Conservation (phyloP, 2,329 filamentous ascomycete species). For the Emergomyces orientalis region DNA sequence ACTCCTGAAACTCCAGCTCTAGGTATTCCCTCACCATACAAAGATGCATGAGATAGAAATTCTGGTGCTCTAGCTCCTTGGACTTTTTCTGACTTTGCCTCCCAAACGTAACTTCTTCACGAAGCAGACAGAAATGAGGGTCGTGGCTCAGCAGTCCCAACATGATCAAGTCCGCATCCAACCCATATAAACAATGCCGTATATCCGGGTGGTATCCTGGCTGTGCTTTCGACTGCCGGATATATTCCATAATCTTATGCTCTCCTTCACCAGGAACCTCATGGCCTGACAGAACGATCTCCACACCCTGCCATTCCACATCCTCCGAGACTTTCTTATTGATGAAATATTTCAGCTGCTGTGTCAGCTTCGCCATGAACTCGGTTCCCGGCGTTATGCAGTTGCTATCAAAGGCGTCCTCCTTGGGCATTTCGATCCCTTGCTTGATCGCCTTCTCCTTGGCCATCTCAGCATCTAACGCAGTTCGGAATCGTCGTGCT, state of each 20-base stretch:
- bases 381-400: conserved; percentile 94
- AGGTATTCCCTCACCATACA: conserved; percentile 97
- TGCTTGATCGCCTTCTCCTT: conserved; percentile 86
- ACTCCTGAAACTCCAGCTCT: conserved; percentile 90
- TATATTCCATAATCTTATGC: conserved; percentile 99
- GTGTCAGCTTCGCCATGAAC: conserved; percentile 94
- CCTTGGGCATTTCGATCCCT: conserved; percentile 86
- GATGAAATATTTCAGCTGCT: conserved; percentile 95
- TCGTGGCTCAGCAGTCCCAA: conserved; percentile 93
- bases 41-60: conserved; percentile 94
- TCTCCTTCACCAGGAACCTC: conserved; percentile 97
- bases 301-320: conserved; percentile 91
- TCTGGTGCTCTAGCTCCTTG: conserved; percentile 96
- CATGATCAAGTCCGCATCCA: conserved; percentile 98
- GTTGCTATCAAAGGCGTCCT: conserved; percentile 96
- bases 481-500: conserved; percentile 86
- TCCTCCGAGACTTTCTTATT: conserved; percentile 98
- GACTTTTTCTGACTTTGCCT: conserved; percentile 78
- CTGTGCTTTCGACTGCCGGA: conserved; percentile 92
- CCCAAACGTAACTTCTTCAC: conserved; percentile 97
- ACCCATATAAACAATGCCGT: conserved; percentile 90
- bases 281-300: conserved; percentile 92
- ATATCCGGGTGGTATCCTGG: conserved; percentile 86
- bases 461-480: conserved; percentile 78
- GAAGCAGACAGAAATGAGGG: conserved; percentile 91